These are phyloP conservation scores for Nakazawaea pomicola DNA, from an alignment of 805 yeast genomes.

Conservation along the genomic window DNA sequence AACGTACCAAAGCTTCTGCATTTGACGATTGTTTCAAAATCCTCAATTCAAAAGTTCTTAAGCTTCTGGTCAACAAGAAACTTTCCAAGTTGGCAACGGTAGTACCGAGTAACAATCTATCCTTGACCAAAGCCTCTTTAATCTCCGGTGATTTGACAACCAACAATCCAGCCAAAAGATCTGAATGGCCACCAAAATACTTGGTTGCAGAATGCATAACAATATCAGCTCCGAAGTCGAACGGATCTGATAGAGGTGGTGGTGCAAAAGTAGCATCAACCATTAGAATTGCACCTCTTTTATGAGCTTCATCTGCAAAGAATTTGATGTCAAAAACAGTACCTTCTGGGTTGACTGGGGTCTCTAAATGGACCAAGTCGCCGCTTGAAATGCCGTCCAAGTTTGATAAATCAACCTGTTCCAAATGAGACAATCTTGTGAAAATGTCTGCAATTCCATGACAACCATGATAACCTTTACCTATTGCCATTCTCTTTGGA, in stretches of 20 bases:
- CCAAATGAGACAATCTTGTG: slow-evolving; percentile 53
- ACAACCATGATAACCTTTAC: slow-evolving; percentile 82
- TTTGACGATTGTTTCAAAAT: slow-evolving; percentile 58
- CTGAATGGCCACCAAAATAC: slow-evolving; percentile 95
- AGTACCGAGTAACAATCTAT: slow-evolving; percentile 72
- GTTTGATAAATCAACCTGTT: slow-evolving; percentile 42
- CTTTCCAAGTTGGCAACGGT: slow-evolving; percentile 76
- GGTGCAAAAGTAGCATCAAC: slow-evolving; percentile 94
- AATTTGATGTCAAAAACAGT: slow-evolving; percentile 53
- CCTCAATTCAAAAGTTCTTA: slow-evolving; percentile 76
- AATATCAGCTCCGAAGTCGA: slow-evolving; percentile 78
- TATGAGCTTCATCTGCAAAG: slow-evolving; percentile 69
- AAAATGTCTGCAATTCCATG: slow-evolving; percentile 64
- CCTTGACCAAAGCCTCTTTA: slow-evolving; percentile 44
- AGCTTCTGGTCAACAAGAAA: slow-evolving; percentile 67
- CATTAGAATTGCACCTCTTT: slow-evolving; percentile 64
- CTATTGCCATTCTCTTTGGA: slow-evolving; percentile 68
- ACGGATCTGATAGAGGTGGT: slow-evolving; percentile 81
- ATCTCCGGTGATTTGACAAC: slow-evolving; percentile 53
- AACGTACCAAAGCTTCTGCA: slow-evolving; percentile 58
- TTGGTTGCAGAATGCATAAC: slow-evolving; percentile 94
- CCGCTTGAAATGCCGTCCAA: slow-evolving; percentile 48
- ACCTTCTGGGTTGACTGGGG: slow-evolving; percentile 88
- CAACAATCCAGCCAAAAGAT: slow-evolving; percentile 76
- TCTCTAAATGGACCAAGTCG: slow-evolving; percentile 78